A percentile compares a stretch with the other conserved stretches of the same genome.
These are phyloP conservation scores for Amanita pallidorosea DNA, from an alignment of 768 basidiomycete genomes.

Conservation along the genomic window DNA sequence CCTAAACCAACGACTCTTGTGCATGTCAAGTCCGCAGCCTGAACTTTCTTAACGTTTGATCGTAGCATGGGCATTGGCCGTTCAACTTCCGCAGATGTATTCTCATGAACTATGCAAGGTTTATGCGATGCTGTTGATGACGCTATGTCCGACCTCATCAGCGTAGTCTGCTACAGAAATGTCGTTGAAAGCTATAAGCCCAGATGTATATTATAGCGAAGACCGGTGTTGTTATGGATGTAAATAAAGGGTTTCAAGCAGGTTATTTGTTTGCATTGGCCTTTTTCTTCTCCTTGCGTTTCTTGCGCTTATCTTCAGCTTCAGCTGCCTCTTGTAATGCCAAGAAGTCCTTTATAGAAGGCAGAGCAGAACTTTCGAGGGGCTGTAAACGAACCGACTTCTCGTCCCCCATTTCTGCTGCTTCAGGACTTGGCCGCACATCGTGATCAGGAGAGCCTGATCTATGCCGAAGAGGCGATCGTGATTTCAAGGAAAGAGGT, in stretches of 20 bases:
- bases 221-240: no score
- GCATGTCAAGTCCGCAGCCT: no score
- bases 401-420: constrained; percentile 31
- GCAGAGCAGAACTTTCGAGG: constrained; percentile 68
- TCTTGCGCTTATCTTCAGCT: constrained; percentile 55
- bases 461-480: background rate
- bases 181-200: background rate
- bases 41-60: no score
- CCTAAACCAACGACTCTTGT: no score
- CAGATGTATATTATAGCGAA: no score
- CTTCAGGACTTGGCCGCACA: constrained; percentile 12
- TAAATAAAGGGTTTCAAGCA: background rate
- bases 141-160: no score
- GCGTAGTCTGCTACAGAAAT: no score
- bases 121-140: no score
- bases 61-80: no score
- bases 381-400: constrained; percentile 52
- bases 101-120: no score
- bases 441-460: constrained; percentile 10
- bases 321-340: constrained; percentile 64
- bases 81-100: no score
- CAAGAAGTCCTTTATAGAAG: constrained; percentile 76
- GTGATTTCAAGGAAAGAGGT: constrained; percentile 7
- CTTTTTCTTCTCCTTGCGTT: constrained; percentile 70
- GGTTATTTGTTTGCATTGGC: constrained; percentile 18